Base-by-base conservation (phyloP, 176 grass and related monocot genomes). In the Oryza longistaminata region DNA sequence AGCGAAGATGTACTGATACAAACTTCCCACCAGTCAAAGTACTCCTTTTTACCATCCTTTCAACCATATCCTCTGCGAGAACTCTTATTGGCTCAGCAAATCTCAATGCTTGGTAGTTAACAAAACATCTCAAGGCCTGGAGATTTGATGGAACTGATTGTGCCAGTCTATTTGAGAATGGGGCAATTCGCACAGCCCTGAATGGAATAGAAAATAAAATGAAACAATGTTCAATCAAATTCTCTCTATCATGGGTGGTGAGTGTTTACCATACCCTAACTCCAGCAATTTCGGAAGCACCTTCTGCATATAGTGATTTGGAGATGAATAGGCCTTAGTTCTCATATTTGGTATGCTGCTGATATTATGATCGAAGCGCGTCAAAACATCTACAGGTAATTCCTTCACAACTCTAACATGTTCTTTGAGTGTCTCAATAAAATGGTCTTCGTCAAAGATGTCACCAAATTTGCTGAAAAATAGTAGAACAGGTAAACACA, bases 331-430 rank as follows among this genome's bases (percentile, higher is more conserved):
- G 58, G 96, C 96, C 87, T 90, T 98, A 61, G 90, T 95, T 95
- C 96, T 92, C 96, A 95, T 92, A 81, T 98, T 98, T 85, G 88
- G 71, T 92, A 95, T 98, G 81, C 85, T 94, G 85, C 91, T 92
- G 71, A 90, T 87, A 89, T 98, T 98, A 85, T 93, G 74, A 79
- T 93, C 88, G 81, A 96, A 99, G 69, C 50, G 84, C 68, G 87
- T 81, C 22, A 96, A 79, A 81, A 99, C 69, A 87, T 96, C 93
- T 78, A 73, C 67, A 34, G 96, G 93, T 44, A 98, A 84, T 82
- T 71, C 87, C 74, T 90, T 95, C 40, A 98, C 93, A 83, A 98
- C 81, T 69, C 83, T 89, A 85, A 98, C 88, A 81, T 98, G 86
- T 83, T 95, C 68, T 83, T 82, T 89, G 17, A 98, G 90, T 10